Evolutionary conservation across 257 asterid genomes (phyloP), one percentile per base, ranked within the genome.

Genomic region (Nicotiana noctiflora): DNA sequence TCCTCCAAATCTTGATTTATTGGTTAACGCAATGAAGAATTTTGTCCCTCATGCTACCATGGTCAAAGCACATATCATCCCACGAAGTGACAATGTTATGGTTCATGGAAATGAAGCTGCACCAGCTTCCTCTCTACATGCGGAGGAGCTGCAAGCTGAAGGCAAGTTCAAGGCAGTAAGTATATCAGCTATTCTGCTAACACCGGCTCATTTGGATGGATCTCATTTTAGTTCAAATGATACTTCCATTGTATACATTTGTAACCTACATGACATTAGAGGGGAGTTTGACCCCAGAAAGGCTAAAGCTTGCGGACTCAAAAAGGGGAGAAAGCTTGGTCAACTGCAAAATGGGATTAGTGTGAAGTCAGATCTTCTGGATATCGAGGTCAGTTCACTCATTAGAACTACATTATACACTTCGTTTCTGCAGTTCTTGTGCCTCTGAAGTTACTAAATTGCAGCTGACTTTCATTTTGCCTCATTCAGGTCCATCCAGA

Each of bases 21-120:
- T 92, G 60, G 93, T 93, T 34, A 91, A 90, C 85, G 99, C 99
- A 51, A 93, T 93, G 97, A 91, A 83, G 70, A 88, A 92, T 15
- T 95, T 93, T 83, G 87, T 95, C 62, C 98, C 98, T 70, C 89
- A 89, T 81, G 92, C 90, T 87, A 94, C 97, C 76, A 89, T 90
- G 97, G 96, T 89, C 64, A 90, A 95, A 76, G 80, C 94, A 34
- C 81, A 85, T 65, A 94, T 94, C 82, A 81, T 92, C 44, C 87
- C 88, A 80, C 96, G 89, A 79, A 83, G 90, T 82, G 90, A 92
- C 52, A 95, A 92, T 75, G 97, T 32, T 67, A 15, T 34, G 31
- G 53, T 32, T 67, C 8, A 56, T n/a, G 25, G 62, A 18, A 56
- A 18, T 56, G 62, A 25, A 2, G 23, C 9, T 18, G 62, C n/a